Base-by-base conservation (phyloP, 2,329 filamentous ascomycete species). In the Hymenoscyphus repandus region DNA sequence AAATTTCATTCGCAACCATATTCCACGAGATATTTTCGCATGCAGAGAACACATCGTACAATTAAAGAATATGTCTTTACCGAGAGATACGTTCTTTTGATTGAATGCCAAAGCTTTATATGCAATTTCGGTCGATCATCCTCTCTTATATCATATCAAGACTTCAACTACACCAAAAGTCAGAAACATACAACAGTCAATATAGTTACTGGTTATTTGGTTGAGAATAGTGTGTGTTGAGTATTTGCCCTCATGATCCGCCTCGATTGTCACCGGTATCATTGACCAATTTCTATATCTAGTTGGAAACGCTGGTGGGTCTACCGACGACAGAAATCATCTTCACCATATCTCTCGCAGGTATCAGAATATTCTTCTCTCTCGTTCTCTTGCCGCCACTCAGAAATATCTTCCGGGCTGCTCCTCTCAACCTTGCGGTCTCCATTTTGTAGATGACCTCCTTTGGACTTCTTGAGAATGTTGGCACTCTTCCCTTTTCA, bases 211-310 rank as follows among this genome's bases (percentile, higher is more conserved):
- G 41, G 17, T 3, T 20, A 32, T 5, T 38, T 33, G 13, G 31
- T 42, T n/a, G 31, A 13, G 18, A 34, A 30, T 13, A 18, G 38
- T 13, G 17, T 50, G 12, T 39, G 45, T 17, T 40, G 47, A 15
- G 17, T 40, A n/a, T n/a, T 41, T 13, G 33, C 42, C 17, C 41
- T 45, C 11, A 27, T 18, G n/a, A 18, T 38, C 41, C 5, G 47
- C 47, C n/a, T 33, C 47, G n/a, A 45, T 50, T 6, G 33, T 50
- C 7, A 33, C 40, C 12, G 47, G 47, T 13, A 33, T 50, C n/a
- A 15, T 50, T 4, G 41, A 40, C 6, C 34, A 42, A 11, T 42
- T n/a, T 15, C 12, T 50, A 27, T 34, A 45, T 17, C 32, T 50
- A 1, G 6, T 50, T 12, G 11, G 17, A 20, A 11, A 41, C 18